Conservation (phyloP, 2,329 filamentous ascomycete species). For the Pseudocercospora fuligena region DNA sequence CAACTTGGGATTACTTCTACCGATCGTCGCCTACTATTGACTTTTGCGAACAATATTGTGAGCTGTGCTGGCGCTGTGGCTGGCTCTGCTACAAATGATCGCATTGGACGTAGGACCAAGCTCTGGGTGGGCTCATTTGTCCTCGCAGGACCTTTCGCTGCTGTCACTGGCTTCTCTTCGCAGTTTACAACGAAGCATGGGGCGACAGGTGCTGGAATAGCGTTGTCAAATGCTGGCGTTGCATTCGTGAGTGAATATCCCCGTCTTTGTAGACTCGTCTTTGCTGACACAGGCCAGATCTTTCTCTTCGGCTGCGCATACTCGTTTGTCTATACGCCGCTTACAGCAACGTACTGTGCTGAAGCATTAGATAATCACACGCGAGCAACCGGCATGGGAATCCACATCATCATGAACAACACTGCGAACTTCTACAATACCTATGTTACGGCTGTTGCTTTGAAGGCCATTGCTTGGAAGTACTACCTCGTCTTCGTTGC, state of each 20-base stretch:
- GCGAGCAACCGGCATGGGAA: conserved; percentile 15
- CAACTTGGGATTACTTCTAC: conserved; percentile 19
- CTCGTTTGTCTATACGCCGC: conserved; percentile 16
- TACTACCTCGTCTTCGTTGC: conserved; percentile 17
- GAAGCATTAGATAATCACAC: conserved; percentile 18
- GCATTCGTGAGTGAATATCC: conserved; percentile 10
- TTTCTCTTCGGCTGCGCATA: conserved; percentile 16
- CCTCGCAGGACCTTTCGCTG: conserved; percentile 17
- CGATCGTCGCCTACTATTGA: conserved; percentile 14
- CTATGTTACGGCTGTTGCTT: conserved; percentile 14
- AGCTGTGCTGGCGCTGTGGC: conserved; percentile 17
- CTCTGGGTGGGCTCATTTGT: conserved; percentile 15
- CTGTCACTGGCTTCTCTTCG: conserved; percentile 18
- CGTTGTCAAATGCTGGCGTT: conserved; percentile 19
- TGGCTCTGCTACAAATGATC: conserved; percentile 19
- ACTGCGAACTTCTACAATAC: conserved; percentile 20
- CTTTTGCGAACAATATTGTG: conserved; percentile 21
- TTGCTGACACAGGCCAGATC: conserved; percentile 4
- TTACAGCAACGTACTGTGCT: conserved; percentile 17
- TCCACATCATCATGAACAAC: conserved; percentile 19
- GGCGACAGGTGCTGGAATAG: conserved; percentile 10
- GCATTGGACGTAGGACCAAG: conserved; percentile 17
- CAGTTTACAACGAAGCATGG: conserved; percentile 14
- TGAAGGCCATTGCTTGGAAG: conserved; percentile 17
- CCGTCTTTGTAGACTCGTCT: neutral